Evolutionary conservation across 306 rosid species (phyloP), one percentile per base, ranked within the genome.

Genomic region (Ormosia semicastrata): DNA sequence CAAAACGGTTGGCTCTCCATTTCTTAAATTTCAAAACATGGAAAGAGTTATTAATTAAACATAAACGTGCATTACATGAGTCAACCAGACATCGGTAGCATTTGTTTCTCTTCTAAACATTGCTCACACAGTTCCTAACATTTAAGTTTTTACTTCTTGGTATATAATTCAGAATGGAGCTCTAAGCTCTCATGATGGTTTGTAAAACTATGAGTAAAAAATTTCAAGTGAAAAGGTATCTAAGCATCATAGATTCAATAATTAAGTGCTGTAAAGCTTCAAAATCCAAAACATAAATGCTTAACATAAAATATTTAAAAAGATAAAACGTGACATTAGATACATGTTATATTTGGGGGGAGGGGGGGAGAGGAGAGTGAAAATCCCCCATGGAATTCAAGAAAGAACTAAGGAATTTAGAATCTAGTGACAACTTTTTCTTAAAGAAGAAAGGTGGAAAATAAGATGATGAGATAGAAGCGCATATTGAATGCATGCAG

Each of bases 1-100:
- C 58, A 79, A 84, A 75, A 88, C 62, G 50, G 43, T 71, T 53
- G 66, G 73, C 15, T 56, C 36, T 73, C 79, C 66, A 7, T 52
- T 50, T 79, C 69, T 47, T 18, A 30, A 69, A 59, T 59, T 62
- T 71, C 53, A 81, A 64, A 73, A 86, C 47, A 73, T 24, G 50
- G 56, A 47, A 69, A 34, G 29, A 57, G 68, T 47, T 73, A 63
- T 65, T 36, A 56, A 36, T 6, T 66, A 43, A 69, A 30, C 49
- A 60, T 17, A 65, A 17, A 72, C 24, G 12, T 37, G 41, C 34
- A 53, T 62, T 44, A 53, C 33, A 33, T 24, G 9, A 11, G 40
- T 59, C 75, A 64, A 47, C n/a, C 56, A 37, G 41, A 47, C 33
- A 66, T 52, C 14, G 32, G 33, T 32, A 65, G 37, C 41, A 40